Evolutionary conservation across 352 stramenopile species (phyloP).

Genomic region (Phytophthora chlamydospora): DNA sequence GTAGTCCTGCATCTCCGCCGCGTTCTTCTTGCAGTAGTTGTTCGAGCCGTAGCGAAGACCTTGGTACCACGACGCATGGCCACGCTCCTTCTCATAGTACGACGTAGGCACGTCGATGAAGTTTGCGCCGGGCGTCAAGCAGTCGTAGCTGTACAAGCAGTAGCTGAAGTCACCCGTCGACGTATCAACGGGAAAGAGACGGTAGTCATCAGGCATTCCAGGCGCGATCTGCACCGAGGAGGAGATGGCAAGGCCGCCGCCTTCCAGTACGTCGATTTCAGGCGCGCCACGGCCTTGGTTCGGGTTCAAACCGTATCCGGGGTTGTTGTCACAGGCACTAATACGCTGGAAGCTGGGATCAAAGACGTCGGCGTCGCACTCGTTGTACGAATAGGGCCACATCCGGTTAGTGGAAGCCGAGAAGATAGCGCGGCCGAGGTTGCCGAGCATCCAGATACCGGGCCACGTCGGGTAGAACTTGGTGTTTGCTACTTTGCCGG

Average conservation of each 20-base stretch:
- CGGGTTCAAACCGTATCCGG: slow-evolving; percentile 90
- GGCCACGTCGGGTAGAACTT: slow-evolving; percentile 83
- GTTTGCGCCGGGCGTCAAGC: slow-evolving; percentile 54
- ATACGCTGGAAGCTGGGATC: slow-evolving; percentile 48
- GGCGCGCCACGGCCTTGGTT: slow-evolving; percentile 86
- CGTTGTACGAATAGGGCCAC: slow-evolving; percentile 94
- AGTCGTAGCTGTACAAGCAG: slow-evolving; percentile 54
- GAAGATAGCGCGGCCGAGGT: slow-evolving; percentile 93
- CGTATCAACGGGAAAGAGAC: slow-evolving; percentile 51
- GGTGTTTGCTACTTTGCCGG: slow-evolving; percentile 49
- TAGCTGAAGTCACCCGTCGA: slow-evolving; percentile 22
- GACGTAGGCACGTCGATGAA: slow-evolving; percentile 45
- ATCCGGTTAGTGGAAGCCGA: slow-evolving; percentile 90
- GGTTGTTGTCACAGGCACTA: slow-evolving; percentile 83
- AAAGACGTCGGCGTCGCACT: slow-evolving; percentile 69
- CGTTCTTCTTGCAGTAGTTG: slow-evolving; percentile 34
- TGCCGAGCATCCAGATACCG: slow-evolving; percentile 94
- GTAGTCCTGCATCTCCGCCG: slow-evolving; percentile 35
- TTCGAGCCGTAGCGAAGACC: slow-evolving; percentile 43
- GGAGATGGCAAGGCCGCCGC: slow-evolving; percentile 76
- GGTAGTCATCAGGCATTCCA: slow-evolving; percentile 67
- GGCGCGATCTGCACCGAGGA: slow-evolving; percentile 89
- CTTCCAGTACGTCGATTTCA: slow-evolving; percentile 95
- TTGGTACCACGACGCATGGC: slow-evolving; percentile 49
- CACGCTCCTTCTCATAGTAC: slow-evolving; percentile 40